Percentiles rank a stretch among this genome's conserved stretches.
These are phyloP conservation scores for Colletotrichum cereale DNA, from an alignment of 2,329 filamentous ascomycete species.

Conservation along the genomic window DNA sequence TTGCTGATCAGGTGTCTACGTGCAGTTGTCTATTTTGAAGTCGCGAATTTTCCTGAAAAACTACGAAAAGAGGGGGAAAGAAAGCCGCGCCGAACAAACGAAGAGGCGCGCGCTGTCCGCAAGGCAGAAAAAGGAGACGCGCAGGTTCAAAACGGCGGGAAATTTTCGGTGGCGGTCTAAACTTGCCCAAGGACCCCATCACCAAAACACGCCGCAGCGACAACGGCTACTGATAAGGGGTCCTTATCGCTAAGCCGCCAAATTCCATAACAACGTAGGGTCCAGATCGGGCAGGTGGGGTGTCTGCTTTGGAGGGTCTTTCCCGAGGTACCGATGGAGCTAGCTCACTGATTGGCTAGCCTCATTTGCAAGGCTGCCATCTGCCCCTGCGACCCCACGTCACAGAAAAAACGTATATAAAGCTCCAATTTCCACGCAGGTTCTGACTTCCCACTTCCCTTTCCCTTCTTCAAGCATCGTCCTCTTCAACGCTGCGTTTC, in stretches of 20 bases:
- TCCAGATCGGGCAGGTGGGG: conserved; percentile 38
- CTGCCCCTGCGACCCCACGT: conserved; percentile 32
- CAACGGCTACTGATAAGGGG: conserved; percentile 15
- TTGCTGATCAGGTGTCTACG: conserved; percentile 30
- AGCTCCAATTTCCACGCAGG: conserved; percentile 17
- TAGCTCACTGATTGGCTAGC: conserved; percentile 34
- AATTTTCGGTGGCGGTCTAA: conserved; percentile 38
- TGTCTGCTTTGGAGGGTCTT: conserved; percentile 17
- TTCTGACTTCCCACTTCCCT: conserved; percentile 44
- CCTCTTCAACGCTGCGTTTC: conserved; percentile 95
- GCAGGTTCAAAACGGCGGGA: conserved; percentile 1
- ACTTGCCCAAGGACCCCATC: conserved; percentile 35
- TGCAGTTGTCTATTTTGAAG: conserved; percentile 17
- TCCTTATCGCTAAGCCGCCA: conserved; percentile 23
- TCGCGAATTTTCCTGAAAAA: not conserved
- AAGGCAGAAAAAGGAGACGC: not conserved
- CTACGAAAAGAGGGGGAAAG: not conserved
- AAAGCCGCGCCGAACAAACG: not conserved
- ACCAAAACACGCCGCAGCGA: conserved; percentile 23
- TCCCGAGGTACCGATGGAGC: not conserved
- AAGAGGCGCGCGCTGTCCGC: not conserved
- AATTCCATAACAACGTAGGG: conserved; percentile 5
- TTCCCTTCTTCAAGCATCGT: conserved; percentile 73
- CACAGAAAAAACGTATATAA: conserved; percentile 27
- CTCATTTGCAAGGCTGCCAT: conserved; percentile 40